Conservation (phyloP, 352 stramenopile species). For the Blastocystis sp. region DNA sequence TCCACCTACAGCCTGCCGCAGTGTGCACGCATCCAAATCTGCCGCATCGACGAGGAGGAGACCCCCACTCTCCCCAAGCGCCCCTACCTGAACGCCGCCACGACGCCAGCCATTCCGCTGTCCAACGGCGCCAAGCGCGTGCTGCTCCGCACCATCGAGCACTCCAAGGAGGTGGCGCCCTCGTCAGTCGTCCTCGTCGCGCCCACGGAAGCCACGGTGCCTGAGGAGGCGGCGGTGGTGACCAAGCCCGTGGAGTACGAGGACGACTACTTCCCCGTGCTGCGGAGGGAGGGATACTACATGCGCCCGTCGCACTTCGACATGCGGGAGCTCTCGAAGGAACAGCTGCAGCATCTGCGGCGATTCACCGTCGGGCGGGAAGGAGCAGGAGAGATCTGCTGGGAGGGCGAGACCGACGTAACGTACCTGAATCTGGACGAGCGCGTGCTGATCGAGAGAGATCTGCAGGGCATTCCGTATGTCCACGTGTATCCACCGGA, state of each 20-base stretch:
- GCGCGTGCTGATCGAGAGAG: conserved; percentile 20
- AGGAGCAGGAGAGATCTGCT: conserved; percentile 40
- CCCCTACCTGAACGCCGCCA: conserved; percentile 11
- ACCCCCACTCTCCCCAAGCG: not conserved
- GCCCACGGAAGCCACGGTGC: not conserved
- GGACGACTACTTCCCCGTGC: conserved; percentile 28
- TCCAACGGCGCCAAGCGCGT: not conserved
- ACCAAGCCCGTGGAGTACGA: not conserved
- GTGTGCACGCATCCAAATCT: not conserved
- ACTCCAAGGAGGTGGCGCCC: not conserved
- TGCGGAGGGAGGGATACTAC: conserved; percentile 32
- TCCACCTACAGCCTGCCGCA: not conserved
- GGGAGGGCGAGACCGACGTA: conserved; percentile 27
- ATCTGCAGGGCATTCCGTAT: conserved; percentile 13
- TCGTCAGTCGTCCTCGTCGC: not conserved
- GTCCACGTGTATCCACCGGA: conserved; percentile 24
- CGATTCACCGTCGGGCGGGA: conserved; percentile 9
- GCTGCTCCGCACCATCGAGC: conserved; percentile 24
- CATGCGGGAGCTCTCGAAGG: not conserved
- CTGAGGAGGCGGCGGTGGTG: not conserved
- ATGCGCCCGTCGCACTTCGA: conserved; percentile 7
- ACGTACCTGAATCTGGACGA: conserved; percentile 16
- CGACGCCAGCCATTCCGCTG: not conserved
- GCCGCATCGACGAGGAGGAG: not conserved
- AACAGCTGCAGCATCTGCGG: not conserved